phyloP scores from a whole-genome alignment of 345 rosid species.

The Euphorbia tirucalli region DNA sequence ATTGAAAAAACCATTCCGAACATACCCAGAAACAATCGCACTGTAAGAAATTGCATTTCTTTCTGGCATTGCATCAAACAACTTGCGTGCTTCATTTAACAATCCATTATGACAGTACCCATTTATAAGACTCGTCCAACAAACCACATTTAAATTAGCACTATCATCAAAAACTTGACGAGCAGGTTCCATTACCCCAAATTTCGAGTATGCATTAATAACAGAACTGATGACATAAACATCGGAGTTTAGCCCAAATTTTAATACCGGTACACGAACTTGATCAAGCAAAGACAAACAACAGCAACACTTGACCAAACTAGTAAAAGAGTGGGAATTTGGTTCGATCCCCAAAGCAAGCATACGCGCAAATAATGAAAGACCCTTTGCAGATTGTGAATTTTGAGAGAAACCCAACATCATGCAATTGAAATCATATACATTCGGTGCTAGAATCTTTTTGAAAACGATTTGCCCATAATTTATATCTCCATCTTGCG shows the following conservation, averaged over 20 bases:
- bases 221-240: conserved; percentile 25
- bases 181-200: conserved; percentile 23
- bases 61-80: conserved; percentile 31
- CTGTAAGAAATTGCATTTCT: conserved; percentile 32
- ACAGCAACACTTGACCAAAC: conserved; percentile 21
- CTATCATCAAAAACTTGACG: conserved; percentile 22
- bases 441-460: conserved; percentile 21
- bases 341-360: conserved; percentile 20
- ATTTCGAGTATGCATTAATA: conserved; percentile 22
- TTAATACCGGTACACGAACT: conserved; percentile 19
- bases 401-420: conserved; percentile 30
- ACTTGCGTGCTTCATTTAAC: conserved; percentile 22
- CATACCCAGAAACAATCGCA: conserved; percentile 39
- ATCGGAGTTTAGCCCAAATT: conserved; percentile 28
- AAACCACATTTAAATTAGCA: conserved; percentile 24
- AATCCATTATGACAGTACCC: conserved; percentile 25
- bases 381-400: conserved; percentile 17
- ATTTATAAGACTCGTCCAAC: conserved; percentile 28
- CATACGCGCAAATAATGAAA: conserved; percentile 26
- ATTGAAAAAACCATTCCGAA: conserved; percentile 21
- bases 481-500: conserved; percentile 20
- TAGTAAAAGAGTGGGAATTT: conserved; percentile 26
- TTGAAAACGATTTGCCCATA: conserved; percentile 25
- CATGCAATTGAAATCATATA: conserved; percentile 31
- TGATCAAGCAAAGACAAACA: conserved; percentile 25